Evolutionary conservation across 2,329 filamentous ascomycete genomes (phyloP).

Genomic region (Fusarium subglutinans): DNA sequence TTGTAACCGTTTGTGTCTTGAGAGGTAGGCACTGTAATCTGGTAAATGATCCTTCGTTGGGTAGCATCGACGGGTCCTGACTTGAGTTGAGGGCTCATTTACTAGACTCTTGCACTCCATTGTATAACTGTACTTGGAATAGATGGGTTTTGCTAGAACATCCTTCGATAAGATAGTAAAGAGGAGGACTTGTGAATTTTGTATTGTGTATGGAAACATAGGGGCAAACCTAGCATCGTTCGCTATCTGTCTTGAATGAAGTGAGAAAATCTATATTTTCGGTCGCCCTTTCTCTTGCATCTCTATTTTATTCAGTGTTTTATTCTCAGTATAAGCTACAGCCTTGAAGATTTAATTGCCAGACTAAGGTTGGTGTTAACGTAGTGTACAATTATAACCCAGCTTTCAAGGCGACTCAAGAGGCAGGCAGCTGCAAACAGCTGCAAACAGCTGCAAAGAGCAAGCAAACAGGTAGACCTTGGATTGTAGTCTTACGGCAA

Average conservation of each 20-base stretch:
- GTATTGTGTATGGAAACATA: background rate
- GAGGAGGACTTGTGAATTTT: background rate
- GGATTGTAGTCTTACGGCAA: too few relatives aligned
- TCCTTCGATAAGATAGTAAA: background rate
- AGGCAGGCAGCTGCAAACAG: background rate
- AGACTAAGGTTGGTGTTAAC: too few relatives aligned
- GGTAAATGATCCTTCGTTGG: background rate
- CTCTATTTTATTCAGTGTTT: accelerated
- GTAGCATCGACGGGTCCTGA: background rate
- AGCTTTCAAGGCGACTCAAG: background rate
- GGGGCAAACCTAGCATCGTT: background rate
- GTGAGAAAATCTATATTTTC: background rate
- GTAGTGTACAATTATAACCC: too few relatives aligned
- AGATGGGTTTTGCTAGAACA: accelerated
- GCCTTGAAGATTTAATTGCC: accelerated
- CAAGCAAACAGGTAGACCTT: background rate
- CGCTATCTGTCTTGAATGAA: background rate
- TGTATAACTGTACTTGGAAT: background rate
- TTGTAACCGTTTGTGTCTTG: background rate
- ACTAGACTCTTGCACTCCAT: background rate
- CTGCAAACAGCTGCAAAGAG: background rate
- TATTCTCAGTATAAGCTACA: accelerated
- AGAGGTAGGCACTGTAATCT: background rate
- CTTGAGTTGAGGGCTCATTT: background rate
- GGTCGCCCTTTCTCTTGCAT: accelerated